These are phyloP conservation scores for Porogramme epimiltina DNA, from an alignment of 1,284 basidiomycete species.

Conservation along the genomic window DNA sequence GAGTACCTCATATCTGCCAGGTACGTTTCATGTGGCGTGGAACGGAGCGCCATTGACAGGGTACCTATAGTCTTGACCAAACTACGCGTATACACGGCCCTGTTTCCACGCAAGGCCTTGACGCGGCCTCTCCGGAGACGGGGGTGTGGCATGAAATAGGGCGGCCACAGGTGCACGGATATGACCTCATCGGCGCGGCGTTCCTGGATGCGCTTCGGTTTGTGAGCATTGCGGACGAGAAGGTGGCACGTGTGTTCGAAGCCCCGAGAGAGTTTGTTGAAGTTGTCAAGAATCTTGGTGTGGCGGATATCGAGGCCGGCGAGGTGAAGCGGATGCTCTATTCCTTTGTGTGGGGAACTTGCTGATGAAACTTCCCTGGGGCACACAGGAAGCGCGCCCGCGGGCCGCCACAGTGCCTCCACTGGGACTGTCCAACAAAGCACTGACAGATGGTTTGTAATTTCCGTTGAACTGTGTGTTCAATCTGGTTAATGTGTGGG, in stretches of 20 bases:
- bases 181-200: slow-evolving; percentile 82
- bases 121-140: slow-evolving; percentile 24
- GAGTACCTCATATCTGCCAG: slow-evolving; percentile 84
- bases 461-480: background rate
- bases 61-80: slow-evolving; percentile 71
- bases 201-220: slow-evolving; percentile 80
- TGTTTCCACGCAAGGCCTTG: slow-evolving; percentile 27
- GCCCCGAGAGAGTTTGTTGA: slow-evolving; percentile 81
- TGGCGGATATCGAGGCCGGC: slow-evolving; percentile 48
- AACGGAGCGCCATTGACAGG: background rate
- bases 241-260: slow-evolving; percentile 89
- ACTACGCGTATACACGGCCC: slow-evolving; percentile 85
- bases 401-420: slow-evolving; percentile 76
- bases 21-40: slow-evolving; percentile 44
- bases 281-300: slow-evolving; percentile 49
- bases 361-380: background rate
- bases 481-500: background rate
- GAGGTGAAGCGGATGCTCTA: slow-evolving; percentile 42
- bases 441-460: slow-evolving; percentile 53
- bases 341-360: background rate
- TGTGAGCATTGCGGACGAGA: slow-evolving; percentile 90
- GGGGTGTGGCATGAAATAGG: slow-evolving; percentile 84
- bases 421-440: slow-evolving; percentile 74
- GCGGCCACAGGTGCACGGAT: slow-evolving; percentile 93
- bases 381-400: slow-evolving; percentile 48